Base-by-base conservation (phyloP, 2,329 filamentous ascomycete genomes). In the Lachnellula subtilissima region DNA sequence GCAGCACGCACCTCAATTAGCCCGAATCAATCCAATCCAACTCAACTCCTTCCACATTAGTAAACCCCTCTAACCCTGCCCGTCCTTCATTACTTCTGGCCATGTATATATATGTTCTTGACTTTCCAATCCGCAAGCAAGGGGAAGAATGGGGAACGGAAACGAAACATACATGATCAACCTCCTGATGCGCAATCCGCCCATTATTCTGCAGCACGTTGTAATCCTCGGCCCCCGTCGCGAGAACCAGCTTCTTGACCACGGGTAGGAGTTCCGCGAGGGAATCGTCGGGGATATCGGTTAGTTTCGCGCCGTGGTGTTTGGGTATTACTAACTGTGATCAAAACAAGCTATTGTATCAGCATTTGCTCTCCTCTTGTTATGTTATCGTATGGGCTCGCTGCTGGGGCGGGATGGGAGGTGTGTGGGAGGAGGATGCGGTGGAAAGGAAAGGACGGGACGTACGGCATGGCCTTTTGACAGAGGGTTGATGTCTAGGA, bases 191-290 rank as follows among this genome's bases (percentile, higher is more conserved):
- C 17, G 94, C 94, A 67, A 93, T 83, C 22, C 83, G 79, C 52
- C 94, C 94, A 69, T 99, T 99, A 76, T 99, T 99, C 77, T 99
- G 94, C 57, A 99, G 77, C 49, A 99, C 82, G 70, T 99, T 99
- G 79, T 91, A 99, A 73, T 97, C 82, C 51, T 78, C 76, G 4
- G 88, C 86, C 39, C 89, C 89, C 4, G 83, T 85, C 28, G 91
- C 93, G 19, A 78, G 74, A 49, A 88, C 91, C 48, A 99, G 83
- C 73, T 89, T 93, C 82, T 96, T 97, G 48, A 90, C 87, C 15
- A 95, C 84, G 45, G 89, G 87, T 79, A 99, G 76, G 57, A 99
- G 80, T 74, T 97, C 94, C 51, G 75, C 71, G 54, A 99, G 81
- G 64, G 89, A 78, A 53, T 96, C 91, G 72, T 97, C 94, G 17